Percentiles rank a stretch among this genome's conserved stretches.
Evolutionary conservation across 2,329 filamentous ascomycete genomes (phyloP).

Genomic region (Myriosclerotinia scirpicola): DNA sequence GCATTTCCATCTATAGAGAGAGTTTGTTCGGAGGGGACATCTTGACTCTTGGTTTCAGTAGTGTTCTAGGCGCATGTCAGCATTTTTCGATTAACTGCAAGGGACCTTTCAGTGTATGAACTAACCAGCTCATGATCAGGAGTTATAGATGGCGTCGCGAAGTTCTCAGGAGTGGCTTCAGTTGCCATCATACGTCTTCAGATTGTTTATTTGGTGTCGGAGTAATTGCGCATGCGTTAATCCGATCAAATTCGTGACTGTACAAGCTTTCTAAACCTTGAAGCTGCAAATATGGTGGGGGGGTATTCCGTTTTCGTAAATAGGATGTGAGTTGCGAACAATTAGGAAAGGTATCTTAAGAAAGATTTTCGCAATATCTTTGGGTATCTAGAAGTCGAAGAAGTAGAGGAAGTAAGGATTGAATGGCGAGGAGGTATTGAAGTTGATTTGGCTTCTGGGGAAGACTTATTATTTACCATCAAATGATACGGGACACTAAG

Average conservation of each 20-base stretch:
- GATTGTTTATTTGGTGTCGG: constrained; percentile 37
- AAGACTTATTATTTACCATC: constrained; percentile 2
- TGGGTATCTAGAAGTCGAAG: not conserved
- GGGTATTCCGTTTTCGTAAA: constrained; percentile 13
- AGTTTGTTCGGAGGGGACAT: constrained; percentile 44
- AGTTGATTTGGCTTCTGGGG: constrained; percentile 9
- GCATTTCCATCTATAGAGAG: constrained; percentile 49
- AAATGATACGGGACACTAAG: constrained; percentile 11
- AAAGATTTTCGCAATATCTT: constrained; percentile 5
- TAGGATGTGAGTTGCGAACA: constrained; percentile 14
- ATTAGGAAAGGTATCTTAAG: not conserved
- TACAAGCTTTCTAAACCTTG: constrained; percentile 27
- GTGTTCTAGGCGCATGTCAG: constrained; percentile 39
- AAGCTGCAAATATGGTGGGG: constrained; percentile 4
- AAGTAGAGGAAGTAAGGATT: not conserved
- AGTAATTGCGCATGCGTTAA: constrained; percentile 39
- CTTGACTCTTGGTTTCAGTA: constrained; percentile 53
- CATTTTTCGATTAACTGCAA: constrained; percentile 7
- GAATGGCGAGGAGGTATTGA: not conserved
- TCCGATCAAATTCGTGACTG: constrained; percentile 13
- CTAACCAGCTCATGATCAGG: constrained; percentile 40
- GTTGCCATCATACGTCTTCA: constrained; percentile 64
- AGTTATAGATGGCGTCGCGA: constrained; percentile 39
- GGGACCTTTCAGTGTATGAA: constrained; percentile 9
- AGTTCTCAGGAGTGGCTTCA: constrained; percentile 56